Percentiles rank a stretch among this genome's conserved stretches.
Conservation (phyloP, 768 basidiomycete species). For the Xerocomellus chrysenteron region DNA sequence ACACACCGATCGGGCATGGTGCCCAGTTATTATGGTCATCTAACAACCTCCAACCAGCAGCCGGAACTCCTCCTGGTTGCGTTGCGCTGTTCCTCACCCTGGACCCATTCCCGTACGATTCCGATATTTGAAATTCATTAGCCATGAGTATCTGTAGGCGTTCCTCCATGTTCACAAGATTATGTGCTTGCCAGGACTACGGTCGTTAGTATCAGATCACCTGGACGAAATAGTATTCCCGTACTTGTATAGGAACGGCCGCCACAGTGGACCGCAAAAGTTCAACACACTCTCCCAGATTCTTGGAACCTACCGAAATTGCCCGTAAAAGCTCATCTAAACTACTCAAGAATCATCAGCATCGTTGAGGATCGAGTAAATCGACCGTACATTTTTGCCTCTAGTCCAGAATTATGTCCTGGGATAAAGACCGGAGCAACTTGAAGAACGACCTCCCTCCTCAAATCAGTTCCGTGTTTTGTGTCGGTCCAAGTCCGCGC, state of each 20-base stretch:
- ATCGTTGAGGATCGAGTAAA: not conserved
- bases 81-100: not conserved
- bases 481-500: constrained; percentile 40
- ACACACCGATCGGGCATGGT: constrained; percentile 69
- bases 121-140: constrained; percentile 4
- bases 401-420: constrained; percentile 23
- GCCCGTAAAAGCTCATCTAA: constrained; percentile 21
- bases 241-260: constrained; percentile 16
- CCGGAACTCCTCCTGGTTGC: not conserved
- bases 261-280: constrained; percentile 13
- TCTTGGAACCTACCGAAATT: constrained; percentile 18
- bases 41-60: constrained; percentile 55
- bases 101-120: not conserved
- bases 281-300: constrained; percentile 18
- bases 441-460: constrained; percentile 43
- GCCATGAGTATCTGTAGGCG: constrained; percentile 44
- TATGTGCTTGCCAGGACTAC: constrained; percentile 51
- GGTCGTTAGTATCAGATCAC: not conserved
- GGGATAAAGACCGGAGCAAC: constrained; percentile 53
- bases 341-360: constrained; percentile 17
- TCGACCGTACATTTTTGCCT: constrained; percentile 35
- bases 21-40: constrained; percentile 49
- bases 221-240: not conserved
- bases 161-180: constrained; percentile 55
- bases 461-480: constrained; percentile 39